These are phyloP conservation scores for Penicillium cosmopolitanum DNA, from an alignment of 495 filamentous ascomycete species.

Conservation along the genomic window DNA sequence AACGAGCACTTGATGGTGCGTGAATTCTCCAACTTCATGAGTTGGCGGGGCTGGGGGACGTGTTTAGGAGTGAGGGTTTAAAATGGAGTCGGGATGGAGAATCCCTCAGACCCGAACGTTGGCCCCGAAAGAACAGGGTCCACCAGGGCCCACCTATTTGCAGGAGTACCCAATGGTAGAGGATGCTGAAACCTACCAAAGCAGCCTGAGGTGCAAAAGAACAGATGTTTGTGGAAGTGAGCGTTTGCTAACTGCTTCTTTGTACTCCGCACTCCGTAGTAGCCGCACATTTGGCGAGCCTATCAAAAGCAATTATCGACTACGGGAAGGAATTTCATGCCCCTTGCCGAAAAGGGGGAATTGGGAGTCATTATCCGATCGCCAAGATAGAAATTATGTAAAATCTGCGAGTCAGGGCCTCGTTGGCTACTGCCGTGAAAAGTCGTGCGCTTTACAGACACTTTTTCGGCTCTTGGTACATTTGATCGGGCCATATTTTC, in stretches of 20 bases:
- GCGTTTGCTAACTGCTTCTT: neutral
- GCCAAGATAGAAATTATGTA: no score
- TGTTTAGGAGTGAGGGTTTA: neutral
- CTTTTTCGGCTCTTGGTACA: no score
- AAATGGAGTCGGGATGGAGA: neutral
- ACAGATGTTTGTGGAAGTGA: neutral
- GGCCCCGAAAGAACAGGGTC: neutral
- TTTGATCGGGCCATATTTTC: no score
- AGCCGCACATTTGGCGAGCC: neutral
- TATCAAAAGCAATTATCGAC: neutral
- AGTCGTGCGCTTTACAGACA: no score
- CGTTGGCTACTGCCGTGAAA: no score
- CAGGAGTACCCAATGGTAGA: neutral
- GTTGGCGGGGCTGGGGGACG: neutral
- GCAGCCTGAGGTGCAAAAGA: neutral
- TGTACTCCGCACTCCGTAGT: no score
- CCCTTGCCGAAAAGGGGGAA: neutral
- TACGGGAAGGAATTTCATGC: neutral
- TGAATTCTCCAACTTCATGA: neutral
- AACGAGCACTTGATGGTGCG: neutral
- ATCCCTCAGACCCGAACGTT: neutral
- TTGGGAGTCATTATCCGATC: no score
- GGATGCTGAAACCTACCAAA: neutral
- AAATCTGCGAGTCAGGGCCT: no score
- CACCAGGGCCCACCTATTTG: neutral